Conservation (phyloP, 2,329 filamentous ascomycete species). For the Sporothrix globosa region DNA sequence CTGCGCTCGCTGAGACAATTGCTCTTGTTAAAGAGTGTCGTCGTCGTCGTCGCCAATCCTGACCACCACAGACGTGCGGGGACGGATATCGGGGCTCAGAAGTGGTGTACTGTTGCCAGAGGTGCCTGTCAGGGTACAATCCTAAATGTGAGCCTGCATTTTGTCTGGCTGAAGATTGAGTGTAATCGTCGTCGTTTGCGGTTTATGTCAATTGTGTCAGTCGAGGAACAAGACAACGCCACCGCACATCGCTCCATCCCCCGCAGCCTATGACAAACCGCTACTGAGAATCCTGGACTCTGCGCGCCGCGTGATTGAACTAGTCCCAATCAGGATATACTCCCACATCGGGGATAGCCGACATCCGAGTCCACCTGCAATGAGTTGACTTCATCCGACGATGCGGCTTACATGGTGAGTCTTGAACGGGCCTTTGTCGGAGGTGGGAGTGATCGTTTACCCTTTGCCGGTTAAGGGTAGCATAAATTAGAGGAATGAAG, state of each 20-base stretch:
- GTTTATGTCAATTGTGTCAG: background rate
- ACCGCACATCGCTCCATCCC: background rate
- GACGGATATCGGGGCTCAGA: slow-evolving; percentile 15
- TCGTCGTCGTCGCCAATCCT: background rate
- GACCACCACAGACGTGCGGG: slow-evolving; percentile 6
- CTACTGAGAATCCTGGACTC: background rate
- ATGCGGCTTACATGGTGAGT: too few species aligned
- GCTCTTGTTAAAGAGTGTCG: too few species aligned
- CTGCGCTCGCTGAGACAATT: background rate
- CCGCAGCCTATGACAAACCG: background rate
- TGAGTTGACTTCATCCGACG: background rate
- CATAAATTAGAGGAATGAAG: too few species aligned
- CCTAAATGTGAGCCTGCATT: slow-evolving; percentile 20
- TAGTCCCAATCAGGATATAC: slow-evolving; percentile 25
- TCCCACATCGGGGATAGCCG: slow-evolving; percentile 24
- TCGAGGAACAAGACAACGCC: background rate
- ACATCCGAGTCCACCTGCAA: too few species aligned
- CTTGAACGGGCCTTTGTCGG: too few species aligned
- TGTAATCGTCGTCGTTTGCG: background rate
- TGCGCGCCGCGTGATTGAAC: slow-evolving; percentile 18
- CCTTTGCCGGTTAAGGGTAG: too few species aligned
- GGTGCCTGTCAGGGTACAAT: slow-evolving; percentile 10
- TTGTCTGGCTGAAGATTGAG: background rate
- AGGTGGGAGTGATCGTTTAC: too few species aligned
- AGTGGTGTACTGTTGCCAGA: slow-evolving; percentile 16